Conservation (phyloP, 176 grass and related monocot species). For the barley (Hordeum vulgare) region DNA sequence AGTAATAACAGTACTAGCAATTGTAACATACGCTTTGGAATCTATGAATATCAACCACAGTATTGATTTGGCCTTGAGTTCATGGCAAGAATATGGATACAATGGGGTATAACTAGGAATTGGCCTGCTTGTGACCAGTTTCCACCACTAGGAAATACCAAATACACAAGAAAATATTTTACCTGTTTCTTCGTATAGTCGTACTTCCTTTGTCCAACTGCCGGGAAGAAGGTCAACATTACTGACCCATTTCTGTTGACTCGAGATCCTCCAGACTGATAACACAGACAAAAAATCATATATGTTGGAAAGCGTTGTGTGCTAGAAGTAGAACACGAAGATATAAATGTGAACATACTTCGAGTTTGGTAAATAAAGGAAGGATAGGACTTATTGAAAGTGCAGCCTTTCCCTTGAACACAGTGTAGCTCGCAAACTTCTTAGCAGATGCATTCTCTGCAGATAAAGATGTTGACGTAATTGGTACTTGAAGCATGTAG, state of each 20-base stretch:
- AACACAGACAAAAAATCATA: not conserved
- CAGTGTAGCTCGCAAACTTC: slow-evolving; percentile 53
- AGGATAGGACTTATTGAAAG: slow-evolving; percentile 59
- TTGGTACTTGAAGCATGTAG: not conserved
- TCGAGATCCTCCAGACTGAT: slow-evolving; percentile 56
- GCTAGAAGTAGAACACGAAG: slow-evolving; percentile 1
- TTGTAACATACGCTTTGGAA: not conserved
- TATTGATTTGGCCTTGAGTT: not conserved
- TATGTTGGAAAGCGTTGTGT: slow-evolving; percentile 1
- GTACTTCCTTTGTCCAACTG: slow-evolving; percentile 72
- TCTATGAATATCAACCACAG: not conserved
- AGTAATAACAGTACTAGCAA: not conserved
- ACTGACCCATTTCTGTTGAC: slow-evolving; percentile 62
- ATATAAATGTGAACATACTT: slow-evolving; percentile 45
- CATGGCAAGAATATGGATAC: not conserved
- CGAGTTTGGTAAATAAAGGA: slow-evolving; percentile 57
- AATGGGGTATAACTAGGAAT: not conserved
- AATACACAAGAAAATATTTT: not conserved
- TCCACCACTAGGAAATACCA: slow-evolving; percentile 1
- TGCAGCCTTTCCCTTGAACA: slow-evolving; percentile 95
- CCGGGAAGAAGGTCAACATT: slow-evolving; percentile 80
- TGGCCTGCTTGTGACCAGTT: not conserved
- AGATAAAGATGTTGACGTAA: not conserved
- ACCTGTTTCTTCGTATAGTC: slow-evolving; percentile 93
- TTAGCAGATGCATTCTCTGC: slow-evolving; percentile 33